A percentile compares a stretch with the other conserved stretches of the same genome.
phyloP scores from a whole-genome alignment of 2,329 filamentous ascomycete species.

The Talaromyces sp. region DNA sequence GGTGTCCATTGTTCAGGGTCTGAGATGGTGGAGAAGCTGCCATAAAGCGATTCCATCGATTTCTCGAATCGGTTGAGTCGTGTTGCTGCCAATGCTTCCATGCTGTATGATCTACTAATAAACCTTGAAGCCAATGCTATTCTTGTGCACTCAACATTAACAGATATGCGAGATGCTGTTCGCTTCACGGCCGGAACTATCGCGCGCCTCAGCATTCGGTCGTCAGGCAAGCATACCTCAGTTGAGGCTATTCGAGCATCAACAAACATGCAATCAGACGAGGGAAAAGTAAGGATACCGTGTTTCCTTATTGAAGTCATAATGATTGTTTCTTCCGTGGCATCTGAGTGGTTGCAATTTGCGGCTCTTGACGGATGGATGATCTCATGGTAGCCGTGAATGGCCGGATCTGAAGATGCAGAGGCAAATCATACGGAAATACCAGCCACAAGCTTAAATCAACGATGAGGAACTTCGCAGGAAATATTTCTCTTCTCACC shows the following conservation, averaged over 20 bases:
- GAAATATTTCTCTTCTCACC: neutral
- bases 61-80: conserved; percentile 34
- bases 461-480: neutral
- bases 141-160: neutral
- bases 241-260: neutral
- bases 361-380: conserved; percentile 20
- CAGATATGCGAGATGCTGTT: conserved; percentile 1
- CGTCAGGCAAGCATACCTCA: conserved; percentile 23
- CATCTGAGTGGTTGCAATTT: neutral
- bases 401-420: conserved; percentile 6
- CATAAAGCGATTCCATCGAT: conserved; percentile 44
- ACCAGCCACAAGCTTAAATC: neutral
- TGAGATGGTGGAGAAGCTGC: conserved; percentile 33
- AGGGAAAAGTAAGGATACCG: neutral
- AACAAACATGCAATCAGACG: neutral
- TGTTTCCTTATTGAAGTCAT: conserved; percentile 15
- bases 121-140: neutral
- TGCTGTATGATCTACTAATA: neutral
- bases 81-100: conserved; percentile 23
- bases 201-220: neutral
- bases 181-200: conserved; percentile 4
- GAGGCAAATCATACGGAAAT: conserved; percentile 16
- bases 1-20: conserved; percentile 47
- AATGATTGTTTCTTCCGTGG: conserved; percentile 8
- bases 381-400: conserved; percentile 17